These are phyloP conservation scores for Colletotrichum zoysiae DNA, from an alignment of 2,329 filamentous ascomycete genomes.

Conservation along the genomic window DNA sequence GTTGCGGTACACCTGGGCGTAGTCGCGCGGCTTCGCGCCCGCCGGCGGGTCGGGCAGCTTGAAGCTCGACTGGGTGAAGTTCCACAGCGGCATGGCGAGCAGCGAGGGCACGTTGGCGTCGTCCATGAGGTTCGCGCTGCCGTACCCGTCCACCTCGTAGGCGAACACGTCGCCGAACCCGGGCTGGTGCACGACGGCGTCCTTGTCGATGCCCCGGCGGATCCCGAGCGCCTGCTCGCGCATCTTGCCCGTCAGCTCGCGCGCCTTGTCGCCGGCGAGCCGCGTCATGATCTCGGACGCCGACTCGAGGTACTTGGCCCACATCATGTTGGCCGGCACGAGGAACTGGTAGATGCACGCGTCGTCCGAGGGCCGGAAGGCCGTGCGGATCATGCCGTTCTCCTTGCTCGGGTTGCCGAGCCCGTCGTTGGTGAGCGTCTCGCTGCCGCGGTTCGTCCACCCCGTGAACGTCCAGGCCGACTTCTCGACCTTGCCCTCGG, in stretches of 20 bases:
- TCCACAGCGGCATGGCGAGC: conserved; percentile 73
- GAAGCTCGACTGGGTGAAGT: conserved; percentile 56
- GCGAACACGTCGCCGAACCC: conserved; percentile 78
- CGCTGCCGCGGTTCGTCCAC: conserved; percentile 78
- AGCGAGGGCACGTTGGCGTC: conserved; percentile 79
- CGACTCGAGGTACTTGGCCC: conserved; percentile 71
- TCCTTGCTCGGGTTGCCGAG: conserved; percentile 84
- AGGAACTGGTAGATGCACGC: conserved; percentile 87
- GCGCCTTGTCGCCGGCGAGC: conserved; percentile 57
- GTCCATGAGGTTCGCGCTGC: conserved; percentile 75
- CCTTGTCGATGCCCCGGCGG: conserved; percentile 73
- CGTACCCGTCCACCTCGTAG: conserved; percentile 83
- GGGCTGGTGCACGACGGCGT: conserved; percentile 70
- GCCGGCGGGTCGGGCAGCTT: conserved; percentile 22
- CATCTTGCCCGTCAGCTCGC: conserved; percentile 66
- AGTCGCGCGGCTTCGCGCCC: conserved; percentile 54
- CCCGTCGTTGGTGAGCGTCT: conserved; percentile 83
- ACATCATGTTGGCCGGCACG: conserved; percentile 92
- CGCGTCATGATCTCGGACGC: conserved; percentile 60
- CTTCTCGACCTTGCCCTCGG: conserved; percentile 66
- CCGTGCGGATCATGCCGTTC: conserved; percentile 87
- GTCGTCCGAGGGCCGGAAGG: conserved; percentile 89
- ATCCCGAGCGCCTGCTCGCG: conserved; percentile 71
- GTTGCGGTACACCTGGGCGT: conserved; percentile 79
- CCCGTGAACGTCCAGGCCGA: conserved; percentile 84